Evolutionary conservation across 768 basidiomycete species (phyloP).

Genomic region (Lactarius pseudohatsudake): DNA sequence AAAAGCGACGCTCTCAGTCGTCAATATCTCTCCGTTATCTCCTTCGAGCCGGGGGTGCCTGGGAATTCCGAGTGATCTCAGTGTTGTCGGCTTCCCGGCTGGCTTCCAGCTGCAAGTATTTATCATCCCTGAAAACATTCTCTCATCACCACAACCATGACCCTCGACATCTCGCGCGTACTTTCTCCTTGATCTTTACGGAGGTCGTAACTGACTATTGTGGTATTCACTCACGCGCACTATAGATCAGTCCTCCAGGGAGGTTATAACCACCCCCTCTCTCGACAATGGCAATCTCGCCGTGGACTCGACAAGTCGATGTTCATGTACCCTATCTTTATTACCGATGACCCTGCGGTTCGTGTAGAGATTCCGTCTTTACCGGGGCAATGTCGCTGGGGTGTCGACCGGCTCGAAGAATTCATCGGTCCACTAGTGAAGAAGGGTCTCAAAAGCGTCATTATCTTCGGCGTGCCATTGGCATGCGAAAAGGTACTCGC

Average conservation of each 20-base stretch:
- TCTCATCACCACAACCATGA: slow-evolving; percentile 9
- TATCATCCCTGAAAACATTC: neutral
- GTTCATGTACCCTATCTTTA: slow-evolving; percentile 99
- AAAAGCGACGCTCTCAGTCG: too few relatives aligned
- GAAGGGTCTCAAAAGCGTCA: slow-evolving; percentile 89
- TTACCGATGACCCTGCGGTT: slow-evolving; percentile 91
- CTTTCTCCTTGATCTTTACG: neutral
- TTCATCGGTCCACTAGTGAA: slow-evolving; percentile 86
- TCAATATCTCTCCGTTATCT: too few relatives aligned
- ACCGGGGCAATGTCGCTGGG: slow-evolving; percentile 92
- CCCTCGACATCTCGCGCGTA: slow-evolving; percentile 28
- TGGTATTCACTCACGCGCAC: neutral
- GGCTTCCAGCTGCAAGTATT: too few relatives aligned
- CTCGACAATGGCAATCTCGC: slow-evolving; percentile 84
- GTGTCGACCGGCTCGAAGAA: slow-evolving; percentile 84
- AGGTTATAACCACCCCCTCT: slow-evolving; percentile 89
- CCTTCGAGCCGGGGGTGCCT: too few relatives aligned
- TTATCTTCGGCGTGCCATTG: slow-evolving; percentile 91
- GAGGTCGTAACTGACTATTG: neutral
- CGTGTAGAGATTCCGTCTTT: slow-evolving; percentile 72
- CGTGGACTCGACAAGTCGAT: slow-evolving; percentile 82
- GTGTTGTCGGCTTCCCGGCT: too few relatives aligned
- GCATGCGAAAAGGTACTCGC: slow-evolving; percentile 66
- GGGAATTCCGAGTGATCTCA: too few relatives aligned
- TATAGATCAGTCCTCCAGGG: slow-evolving; percentile 80